These are phyloP conservation scores for Lojkania enalia DNA, from an alignment of 2,329 filamentous ascomycete species.

Conservation along the genomic window DNA sequence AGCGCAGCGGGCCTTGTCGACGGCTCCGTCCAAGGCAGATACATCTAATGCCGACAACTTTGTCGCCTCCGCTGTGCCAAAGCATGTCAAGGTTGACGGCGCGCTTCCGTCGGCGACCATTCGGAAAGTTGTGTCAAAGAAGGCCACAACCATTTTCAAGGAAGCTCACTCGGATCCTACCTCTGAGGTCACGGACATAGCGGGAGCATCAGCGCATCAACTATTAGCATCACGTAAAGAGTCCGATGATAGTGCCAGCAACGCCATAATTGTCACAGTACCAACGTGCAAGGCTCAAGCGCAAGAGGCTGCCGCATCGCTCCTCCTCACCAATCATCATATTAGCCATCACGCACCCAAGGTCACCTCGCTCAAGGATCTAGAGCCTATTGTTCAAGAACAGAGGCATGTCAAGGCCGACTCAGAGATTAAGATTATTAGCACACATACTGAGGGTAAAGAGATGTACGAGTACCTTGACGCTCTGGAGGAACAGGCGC, in stretches of 20 bases:
- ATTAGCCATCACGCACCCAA: background rate
- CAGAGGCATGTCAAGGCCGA: background rate
- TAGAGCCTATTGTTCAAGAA: constrained; percentile 7
- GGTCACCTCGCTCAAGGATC: background rate
- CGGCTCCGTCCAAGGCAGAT: constrained; percentile 25
- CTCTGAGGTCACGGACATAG: constrained; percentile 18
- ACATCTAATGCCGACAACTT: constrained; percentile 17
- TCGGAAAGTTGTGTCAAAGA: constrained; percentile 57
- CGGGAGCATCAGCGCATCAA: constrained; percentile 20
- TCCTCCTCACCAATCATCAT: constrained; percentile 11
- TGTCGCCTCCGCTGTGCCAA: constrained; percentile 25
- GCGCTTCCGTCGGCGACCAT: constrained; percentile 41
- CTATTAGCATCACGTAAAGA: constrained; percentile 25
- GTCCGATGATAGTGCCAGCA: constrained; percentile 22
- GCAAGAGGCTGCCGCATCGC: constrained; percentile 17
- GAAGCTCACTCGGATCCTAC: constrained; percentile 43
- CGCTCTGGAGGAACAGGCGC: constrained; percentile 43
- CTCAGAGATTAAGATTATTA: constrained; percentile 1
- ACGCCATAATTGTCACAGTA: constrained; percentile 18
- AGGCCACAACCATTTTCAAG: constrained; percentile 59
- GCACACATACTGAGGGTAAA: constrained; percentile 22
- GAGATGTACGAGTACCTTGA: constrained; percentile 42
- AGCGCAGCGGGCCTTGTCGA: constrained; percentile 61
- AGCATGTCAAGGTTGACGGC: constrained; percentile 30
- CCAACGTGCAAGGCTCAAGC: constrained; percentile 10